Conservation (phyloP, 2,329 filamentous ascomycete species). For the Aureobasidium sp. region DNA sequence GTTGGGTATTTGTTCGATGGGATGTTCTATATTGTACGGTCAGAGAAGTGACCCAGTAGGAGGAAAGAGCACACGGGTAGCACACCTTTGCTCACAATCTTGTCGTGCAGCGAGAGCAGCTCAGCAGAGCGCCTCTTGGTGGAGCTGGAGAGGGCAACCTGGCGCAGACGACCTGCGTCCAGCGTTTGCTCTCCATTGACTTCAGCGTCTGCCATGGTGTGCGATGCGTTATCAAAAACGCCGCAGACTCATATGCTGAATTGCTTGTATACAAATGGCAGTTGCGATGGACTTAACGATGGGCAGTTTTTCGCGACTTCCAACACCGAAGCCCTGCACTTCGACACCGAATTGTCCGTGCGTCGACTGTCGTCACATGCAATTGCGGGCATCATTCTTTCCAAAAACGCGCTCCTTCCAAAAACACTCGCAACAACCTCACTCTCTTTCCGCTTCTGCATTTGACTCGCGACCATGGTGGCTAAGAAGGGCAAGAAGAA, state of each 20-base stretch:
- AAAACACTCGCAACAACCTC: neutral
- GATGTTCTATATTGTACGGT: slow-evolving; percentile 8
- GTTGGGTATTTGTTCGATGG: slow-evolving; percentile 20
- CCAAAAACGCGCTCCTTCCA: neutral
- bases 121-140: slow-evolving; percentile 40
- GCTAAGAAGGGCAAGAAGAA: slow-evolving; percentile 81
- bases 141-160: slow-evolving; percentile 38
- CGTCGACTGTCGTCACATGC: slow-evolving; percentile 8
- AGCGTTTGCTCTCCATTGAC: slow-evolving; percentile 19
- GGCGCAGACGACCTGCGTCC: slow-evolving; percentile 24
- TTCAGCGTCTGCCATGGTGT: slow-evolving; percentile 14
- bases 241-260: slow-evolving; percentile 8
- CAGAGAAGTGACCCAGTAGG: neutral
- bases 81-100: slow-evolving; percentile 37
- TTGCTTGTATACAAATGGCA: neutral
- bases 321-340: neutral
- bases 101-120: slow-evolving; percentile 37
- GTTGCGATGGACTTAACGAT: neutral
- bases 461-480: neutral
- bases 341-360: neutral
- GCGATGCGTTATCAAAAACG: slow-evolving; percentile 8
- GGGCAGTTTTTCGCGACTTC: slow-evolving; percentile 9
- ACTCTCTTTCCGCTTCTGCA: neutral
- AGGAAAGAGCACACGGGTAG: neutral
- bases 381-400: neutral